phyloP scores from a whole-genome alignment of 2,329 filamentous ascomycete species.

The Colletotrichum orchidophilum region DNA sequence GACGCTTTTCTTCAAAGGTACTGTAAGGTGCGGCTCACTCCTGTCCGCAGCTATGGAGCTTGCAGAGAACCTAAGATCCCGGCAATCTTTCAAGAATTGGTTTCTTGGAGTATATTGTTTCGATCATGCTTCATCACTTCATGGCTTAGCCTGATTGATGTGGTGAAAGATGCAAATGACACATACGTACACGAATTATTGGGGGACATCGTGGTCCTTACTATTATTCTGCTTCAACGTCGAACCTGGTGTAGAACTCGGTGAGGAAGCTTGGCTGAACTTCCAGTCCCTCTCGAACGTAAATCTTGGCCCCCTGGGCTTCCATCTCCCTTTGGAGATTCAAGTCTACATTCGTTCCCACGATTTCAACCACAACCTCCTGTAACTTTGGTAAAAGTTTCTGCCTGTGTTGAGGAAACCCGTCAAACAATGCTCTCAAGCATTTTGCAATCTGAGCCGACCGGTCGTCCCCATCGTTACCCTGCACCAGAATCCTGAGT shows the following conservation, averaged over 20 bases:
- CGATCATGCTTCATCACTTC: too few species aligned
- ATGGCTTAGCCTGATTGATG: background rate
- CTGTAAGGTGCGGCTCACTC: background rate
- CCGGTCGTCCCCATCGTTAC: too few species aligned
- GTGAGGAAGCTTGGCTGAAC: background rate
- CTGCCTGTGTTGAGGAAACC: background rate
- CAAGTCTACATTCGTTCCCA: background rate
- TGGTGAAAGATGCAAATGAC: background rate
- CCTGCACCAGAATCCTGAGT: background rate
- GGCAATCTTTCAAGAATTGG: background rate
- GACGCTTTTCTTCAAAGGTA: background rate
- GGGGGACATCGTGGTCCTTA: background rate
- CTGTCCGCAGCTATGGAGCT: background rate
- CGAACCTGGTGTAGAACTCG: background rate
- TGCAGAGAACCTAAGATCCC: background rate
- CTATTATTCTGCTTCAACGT: too few species aligned
- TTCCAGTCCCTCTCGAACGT: background rate
- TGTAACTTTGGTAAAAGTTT: background rate
- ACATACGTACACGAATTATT: background rate
- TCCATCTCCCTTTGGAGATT: background rate
- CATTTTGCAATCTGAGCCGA: background rate
- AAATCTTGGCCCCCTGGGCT: background rate
- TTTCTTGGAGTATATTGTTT: background rate
- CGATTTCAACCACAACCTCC: background rate
- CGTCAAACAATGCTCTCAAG: background rate